A percentile compares a stretch with the other conserved stretches of the same genome.
These are phyloP conservation scores for Hydnum rufescens DNA, from an alignment of 768 basidiomycete genomes.

Conservation along the genomic window DNA sequence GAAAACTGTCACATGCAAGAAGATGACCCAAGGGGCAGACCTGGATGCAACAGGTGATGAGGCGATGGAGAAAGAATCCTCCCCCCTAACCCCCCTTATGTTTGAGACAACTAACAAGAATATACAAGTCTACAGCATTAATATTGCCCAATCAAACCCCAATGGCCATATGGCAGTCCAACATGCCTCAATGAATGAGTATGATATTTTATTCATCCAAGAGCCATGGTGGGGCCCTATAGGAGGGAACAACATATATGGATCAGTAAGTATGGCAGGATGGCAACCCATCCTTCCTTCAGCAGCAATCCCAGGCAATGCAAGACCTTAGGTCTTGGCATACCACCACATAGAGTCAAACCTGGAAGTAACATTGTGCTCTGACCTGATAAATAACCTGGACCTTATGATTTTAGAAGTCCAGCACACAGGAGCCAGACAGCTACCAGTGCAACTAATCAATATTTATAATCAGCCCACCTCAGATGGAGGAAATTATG, in stretches of 20 bases:
- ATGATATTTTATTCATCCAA: background rate
- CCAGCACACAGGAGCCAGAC: background rate
- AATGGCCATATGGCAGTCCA: too few species aligned
- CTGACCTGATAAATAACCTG: constrained; percentile 3
- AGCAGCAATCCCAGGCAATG: background rate
- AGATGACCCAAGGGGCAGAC: too few species aligned
- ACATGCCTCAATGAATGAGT: too few species aligned
- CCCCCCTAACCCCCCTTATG: too few species aligned
- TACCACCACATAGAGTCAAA: background rate
- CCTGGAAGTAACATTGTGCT: background rate
- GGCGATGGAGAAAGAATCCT: too few species aligned
- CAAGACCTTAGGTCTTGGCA: constrained; percentile 3
- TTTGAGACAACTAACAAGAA: too few species aligned
- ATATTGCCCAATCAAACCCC: too few species aligned
- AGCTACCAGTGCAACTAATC: background rate
- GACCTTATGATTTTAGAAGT: constrained; percentile 1
- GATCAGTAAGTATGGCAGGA: background rate
- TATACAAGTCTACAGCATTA: too few species aligned
- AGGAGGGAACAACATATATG: background rate
- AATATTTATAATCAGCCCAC: constrained; percentile 3
- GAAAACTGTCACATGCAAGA: too few species aligned
- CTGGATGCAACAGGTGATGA: too few species aligned
- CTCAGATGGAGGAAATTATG: background rate
- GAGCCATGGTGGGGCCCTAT: background rate
- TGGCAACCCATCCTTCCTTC: constrained; percentile 4